Base-by-base conservation (phyloP, 441 rosid species). In the Brassica hybrid region DNA sequence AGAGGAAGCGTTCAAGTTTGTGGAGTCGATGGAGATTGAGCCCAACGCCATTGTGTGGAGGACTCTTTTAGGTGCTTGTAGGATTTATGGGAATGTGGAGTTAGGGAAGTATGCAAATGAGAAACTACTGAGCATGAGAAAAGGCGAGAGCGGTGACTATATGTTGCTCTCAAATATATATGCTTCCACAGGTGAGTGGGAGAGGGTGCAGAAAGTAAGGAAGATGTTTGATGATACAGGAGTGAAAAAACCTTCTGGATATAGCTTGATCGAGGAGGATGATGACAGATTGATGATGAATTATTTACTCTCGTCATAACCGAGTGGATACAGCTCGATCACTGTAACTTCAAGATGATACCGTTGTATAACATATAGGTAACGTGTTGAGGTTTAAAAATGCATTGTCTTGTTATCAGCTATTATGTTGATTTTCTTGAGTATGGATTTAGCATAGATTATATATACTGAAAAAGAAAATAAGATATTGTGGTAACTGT, bases 161-260 rank as follows among this genome's bases (percentile, higher is more conserved):
- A 80, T 89, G 21, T 78, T 89, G 71, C 91, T 89, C 76, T 84
- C 93, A 17, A 89, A 85, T 72, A 80, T 89, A 36, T 85, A 85
- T 59, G 93, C 93, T 84, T 85, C 79, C 34, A 75, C 72, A 71
- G 90, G 88, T 25, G 83, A 86, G 75, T 89, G 93, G 91, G 85
- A 69, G 9, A 68, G 86, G 7, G 88, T 67, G 38, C 88, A 87
- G 82, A 85, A 82, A 77, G 83, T 85, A 38, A 86, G 91, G 76
- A 87, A 84, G 76, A 76, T 81, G 74, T 85, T 89, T 83, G 91
- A 88, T 79, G 81, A 83, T 18, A 77, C 83, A 32, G 84, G 88
- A 38, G 76, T 87, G 58, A 76, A 76, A 72, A 89, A 89, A 75
- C 88, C 79, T 32, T 52, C 81, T 38, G 93, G 89, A 36, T 36